phyloP scores from a whole-genome alignment of 257 asterid species.

The Striga asiatica region DNA sequence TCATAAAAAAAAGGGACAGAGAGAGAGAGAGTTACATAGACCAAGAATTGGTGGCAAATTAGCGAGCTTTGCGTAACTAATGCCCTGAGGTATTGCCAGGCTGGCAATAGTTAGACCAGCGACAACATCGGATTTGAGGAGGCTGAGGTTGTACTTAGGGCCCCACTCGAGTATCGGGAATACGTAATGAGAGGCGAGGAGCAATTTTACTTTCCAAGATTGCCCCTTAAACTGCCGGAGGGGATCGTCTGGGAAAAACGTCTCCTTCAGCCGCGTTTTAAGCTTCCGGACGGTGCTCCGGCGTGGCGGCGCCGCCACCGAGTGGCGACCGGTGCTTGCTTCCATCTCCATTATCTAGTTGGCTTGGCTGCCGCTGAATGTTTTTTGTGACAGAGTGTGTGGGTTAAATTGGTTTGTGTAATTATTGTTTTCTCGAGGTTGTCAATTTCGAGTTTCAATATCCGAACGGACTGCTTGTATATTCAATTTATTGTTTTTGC shows the following conservation, averaged over 20 bases:
- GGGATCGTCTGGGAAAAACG: slow-evolving; percentile 81
- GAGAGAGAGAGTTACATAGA: slow-evolving; percentile 35
- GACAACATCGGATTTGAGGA: slow-evolving; percentile 69
- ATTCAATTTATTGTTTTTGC: too few relatives aligned
- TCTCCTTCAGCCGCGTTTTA: slow-evolving; percentile 51
- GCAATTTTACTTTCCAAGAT: slow-evolving; percentile 22
- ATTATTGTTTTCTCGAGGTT: not conserved
- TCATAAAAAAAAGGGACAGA: not conserved
- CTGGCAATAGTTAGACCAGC: slow-evolving; percentile 95
- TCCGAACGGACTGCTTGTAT: slow-evolving; percentile 18
- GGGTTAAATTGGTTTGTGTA: not conserved
- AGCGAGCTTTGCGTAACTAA: slow-evolving; percentile 87
- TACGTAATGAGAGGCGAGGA: slow-evolving; percentile 54
- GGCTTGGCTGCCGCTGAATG: not conserved
- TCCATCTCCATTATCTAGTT: slow-evolving; percentile 27
- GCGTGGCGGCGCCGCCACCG: slow-evolving; percentile 61
- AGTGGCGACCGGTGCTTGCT: slow-evolving; percentile 25
- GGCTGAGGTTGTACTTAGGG: slow-evolving; percentile 40
- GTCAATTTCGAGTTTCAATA: slow-evolving; percentile 24
- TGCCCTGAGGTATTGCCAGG: slow-evolving; percentile 97
- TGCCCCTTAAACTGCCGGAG: slow-evolving; percentile 65
- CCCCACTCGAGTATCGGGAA: slow-evolving; percentile 82
- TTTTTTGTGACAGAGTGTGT: not conserved
- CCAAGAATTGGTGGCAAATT: slow-evolving; percentile 87
- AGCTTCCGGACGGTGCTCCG: slow-evolving; percentile 42